Base-by-base conservation (phyloP, 2,329 filamentous ascomycete species). In the Magnaporthiopsis poae region DNA sequence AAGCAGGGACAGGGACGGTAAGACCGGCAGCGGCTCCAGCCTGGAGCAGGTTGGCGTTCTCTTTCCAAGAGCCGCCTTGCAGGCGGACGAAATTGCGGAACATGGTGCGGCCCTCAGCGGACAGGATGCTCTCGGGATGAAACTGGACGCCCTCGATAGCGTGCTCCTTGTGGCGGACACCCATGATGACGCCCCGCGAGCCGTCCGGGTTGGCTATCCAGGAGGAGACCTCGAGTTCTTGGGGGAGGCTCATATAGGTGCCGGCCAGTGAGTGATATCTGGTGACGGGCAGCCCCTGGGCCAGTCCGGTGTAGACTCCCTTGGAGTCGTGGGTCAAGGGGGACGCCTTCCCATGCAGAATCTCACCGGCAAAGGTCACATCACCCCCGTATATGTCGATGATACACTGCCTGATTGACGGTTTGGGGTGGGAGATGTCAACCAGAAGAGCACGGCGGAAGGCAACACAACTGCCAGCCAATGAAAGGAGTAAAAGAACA, bases 111-210 rank as follows among this genome's bases (percentile, higher is more conserved):
- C 96, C 95, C 67, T 95, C 87, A 62, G 90, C 92, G 0, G 94
- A 97, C 65, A 99, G 80, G 67, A 99, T 99, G 75, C 94, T 98
- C 78, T 99, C 95, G 0, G 95, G 95, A 72, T 99, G 95, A 72
- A 98, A 99, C 75, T 99, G 95, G 21, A 99, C 95, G 60, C 93
- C 95, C 77, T 99, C 95, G n/a, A 98, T 84, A 1, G 91, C 85
- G 73, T 89, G 90, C 74, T 95, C 86, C 80, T 94, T 96, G 81
- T 99, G 95, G 62, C 95, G 88, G 62, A 99, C 90, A 62, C 95
- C 95, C 90, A 98, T 97, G 72, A 99, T 99, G 68, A 98, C 88
- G 36, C 90, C 91, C 70, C 90, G 92, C 36, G 86, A 87, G 65
- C 88, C 88, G 74, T 93, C 90, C 21, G 88, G 87, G 70, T 86